Base-by-base conservation (phyloP, 805 yeast genomes). In the Tetrapisispora taiwanensis region DNA sequence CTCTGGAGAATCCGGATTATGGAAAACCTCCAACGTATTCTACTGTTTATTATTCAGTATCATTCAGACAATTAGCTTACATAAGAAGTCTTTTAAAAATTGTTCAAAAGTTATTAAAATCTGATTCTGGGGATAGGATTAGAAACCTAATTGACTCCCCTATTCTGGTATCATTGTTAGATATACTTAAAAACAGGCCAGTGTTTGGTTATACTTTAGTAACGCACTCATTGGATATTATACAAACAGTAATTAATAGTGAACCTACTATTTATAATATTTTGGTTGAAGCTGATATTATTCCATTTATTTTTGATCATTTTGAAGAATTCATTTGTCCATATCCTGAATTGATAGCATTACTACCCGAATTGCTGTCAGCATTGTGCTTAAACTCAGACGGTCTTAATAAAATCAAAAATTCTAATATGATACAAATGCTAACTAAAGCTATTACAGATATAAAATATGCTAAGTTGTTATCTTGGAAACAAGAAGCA, bases 221-320 rank as follows among this genome's bases (percentile, higher is more conserved):
- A 13, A 69, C 84, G 0, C 68, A 75, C 19, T 73, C 84, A 0
- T 59, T 89, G 31, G 81, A 78, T 48, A 74, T 81, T 12, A 71
- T 87, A 18, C 74, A 81, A 34, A 73, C 74, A 12, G 84, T 87
- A 47, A 78, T 89, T 26, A 90, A 89, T 58, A 84, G 82, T 51
- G 97, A 90, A 54, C 96, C 97, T 8, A 87, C 96, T 0, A 85
- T 95, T 3, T 89, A 74, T 55, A 73, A 83, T 2, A 79, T 89
- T 35, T 69, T 89, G 51, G 79, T 76, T 34, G 97, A 89, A 59
- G 81, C 94, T 0, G 75, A 77, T 0, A 76, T 84, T 1, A 76
- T 89, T 31, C 82, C 81, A 39, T 67, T 76, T 2, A 71, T 88
- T 31, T 60, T 88, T 41, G 71, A 72, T 10, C 71, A 79, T 39